Evolutionary conservation across 106 monocot genomes (phyloP).

Genomic region (Hemerocallis citrina): DNA sequence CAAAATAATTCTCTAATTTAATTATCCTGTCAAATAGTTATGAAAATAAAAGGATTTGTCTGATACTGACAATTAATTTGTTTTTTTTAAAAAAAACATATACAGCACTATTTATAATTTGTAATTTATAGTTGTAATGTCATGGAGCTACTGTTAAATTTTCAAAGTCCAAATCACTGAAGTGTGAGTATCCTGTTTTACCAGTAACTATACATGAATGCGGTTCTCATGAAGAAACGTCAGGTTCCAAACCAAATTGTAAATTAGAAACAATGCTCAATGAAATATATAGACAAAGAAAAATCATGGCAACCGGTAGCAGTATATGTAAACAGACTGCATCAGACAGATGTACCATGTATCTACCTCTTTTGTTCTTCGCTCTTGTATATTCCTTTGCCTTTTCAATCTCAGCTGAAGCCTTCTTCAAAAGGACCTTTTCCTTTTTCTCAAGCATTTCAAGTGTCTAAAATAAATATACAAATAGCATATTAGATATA

Average conservation of each 20-base stretch:
- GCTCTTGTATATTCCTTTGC: slow-evolving; percentile 71
- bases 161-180: background rate
- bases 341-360: background rate
- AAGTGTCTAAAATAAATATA: slow-evolving; percentile 26
- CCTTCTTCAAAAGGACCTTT: slow-evolving; percentile 67
- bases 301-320: background rate
- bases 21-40: too few species aligned
- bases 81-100: too few species aligned
- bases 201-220: background rate
- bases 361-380: slow-evolving; percentile 80
- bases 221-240: background rate
- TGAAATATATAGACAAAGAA: background rate
- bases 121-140: background rate
- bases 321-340: background rate
- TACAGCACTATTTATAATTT: background rate
- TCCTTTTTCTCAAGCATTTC: slow-evolving; percentile 90
- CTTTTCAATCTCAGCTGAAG: slow-evolving; percentile 56
- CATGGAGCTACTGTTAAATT: background rate
- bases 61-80: too few species aligned
- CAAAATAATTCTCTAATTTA: too few species aligned
- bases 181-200: too few species aligned
- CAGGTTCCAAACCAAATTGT: background rate
- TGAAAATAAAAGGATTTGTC: too few species aligned
- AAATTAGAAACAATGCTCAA: background rate
- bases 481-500: background rate